phyloP scores from a whole-genome alignment of 345 rosid species.

The Corymbia maculata region DNA sequence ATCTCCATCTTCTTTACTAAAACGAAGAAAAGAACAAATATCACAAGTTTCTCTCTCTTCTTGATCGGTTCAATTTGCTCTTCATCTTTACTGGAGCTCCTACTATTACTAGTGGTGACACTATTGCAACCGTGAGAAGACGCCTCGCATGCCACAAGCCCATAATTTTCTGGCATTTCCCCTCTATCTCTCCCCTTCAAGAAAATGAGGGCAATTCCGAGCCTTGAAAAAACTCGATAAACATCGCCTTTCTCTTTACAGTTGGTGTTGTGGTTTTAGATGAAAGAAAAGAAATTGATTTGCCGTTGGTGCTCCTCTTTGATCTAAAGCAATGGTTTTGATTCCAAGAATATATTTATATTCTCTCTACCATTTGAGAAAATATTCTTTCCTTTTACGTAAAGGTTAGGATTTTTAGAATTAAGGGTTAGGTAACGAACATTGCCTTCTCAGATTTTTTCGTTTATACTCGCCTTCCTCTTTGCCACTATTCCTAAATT shows the following conservation, averaged over 20 bases:
- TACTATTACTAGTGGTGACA: neutral
- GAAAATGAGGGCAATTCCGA: constrained; percentile 1
- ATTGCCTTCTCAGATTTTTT: neutral
- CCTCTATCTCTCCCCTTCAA: constrained; percentile 9
- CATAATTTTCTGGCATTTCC: neutral
- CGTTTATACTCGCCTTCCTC: neutral
- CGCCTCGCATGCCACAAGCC: neutral
- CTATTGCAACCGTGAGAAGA: neutral
- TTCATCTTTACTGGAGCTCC: neutral
- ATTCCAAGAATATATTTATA: neutral
- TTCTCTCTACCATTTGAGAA: neutral
- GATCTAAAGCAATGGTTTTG: neutral
- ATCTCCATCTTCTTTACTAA: neutral
- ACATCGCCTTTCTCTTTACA: neutral
- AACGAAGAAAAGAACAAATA: neutral
- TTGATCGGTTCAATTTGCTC: neutral
- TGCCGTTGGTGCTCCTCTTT: neutral
- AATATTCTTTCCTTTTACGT: neutral
- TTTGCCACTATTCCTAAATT: neutral
- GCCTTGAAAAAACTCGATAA: neutral
- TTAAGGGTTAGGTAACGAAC: neutral
- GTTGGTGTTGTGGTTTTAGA: constrained; percentile 7
- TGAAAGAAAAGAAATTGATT: neutral
- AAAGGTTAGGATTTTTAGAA: neutral
- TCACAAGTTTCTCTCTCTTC: neutral